phyloP scores from a whole-genome alignment of 2,329 filamentous ascomycete genomes.

The Pseudogymnoascus sp. region DNA sequence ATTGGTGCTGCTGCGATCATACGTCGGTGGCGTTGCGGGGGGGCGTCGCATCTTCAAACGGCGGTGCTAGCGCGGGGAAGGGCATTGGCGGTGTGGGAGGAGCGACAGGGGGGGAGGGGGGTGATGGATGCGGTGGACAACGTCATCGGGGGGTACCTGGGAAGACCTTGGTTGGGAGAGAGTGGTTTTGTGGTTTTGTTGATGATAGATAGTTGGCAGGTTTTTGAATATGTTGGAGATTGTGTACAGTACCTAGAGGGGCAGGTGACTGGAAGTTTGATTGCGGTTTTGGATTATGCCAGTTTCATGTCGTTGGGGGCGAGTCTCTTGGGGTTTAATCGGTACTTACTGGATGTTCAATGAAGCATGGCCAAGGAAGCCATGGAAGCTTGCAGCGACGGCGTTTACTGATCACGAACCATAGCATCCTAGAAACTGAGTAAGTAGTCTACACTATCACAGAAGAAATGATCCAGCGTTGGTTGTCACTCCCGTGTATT shows the following conservation, averaged over 20 bases:
- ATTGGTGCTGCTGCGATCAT: neutral
- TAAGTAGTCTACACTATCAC: neutral
- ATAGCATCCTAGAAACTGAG: neutral
- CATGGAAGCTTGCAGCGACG: neutral
- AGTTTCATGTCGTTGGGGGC: neutral
- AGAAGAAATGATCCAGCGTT: neutral
- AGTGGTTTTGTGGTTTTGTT: neutral
- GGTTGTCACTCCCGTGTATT: conserved; percentile 6
- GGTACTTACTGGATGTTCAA: neutral
- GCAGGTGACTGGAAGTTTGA: neutral
- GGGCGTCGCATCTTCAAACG: conserved; percentile 8
- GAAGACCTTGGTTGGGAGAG: neutral
- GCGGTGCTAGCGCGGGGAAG: neutral
- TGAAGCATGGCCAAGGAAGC: neutral
- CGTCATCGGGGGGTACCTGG: conserved; percentile 2
- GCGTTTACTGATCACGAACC: conserved; percentile 1
- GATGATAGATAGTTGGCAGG: conserved; percentile 5
- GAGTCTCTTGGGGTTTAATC: neutral
- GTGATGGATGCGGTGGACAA: neutral
- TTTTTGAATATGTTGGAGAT: neutral
- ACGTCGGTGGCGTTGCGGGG: conserved; percentile 7
- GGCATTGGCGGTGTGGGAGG: neutral
- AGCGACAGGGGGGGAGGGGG: neutral
- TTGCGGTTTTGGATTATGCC: neutral
- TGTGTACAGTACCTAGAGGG: neutral